These are phyloP conservation scores for Dentiscutata heterogama DNA, from an alignment of 371 early-diverging fungal species.

Conservation along the genomic window DNA sequence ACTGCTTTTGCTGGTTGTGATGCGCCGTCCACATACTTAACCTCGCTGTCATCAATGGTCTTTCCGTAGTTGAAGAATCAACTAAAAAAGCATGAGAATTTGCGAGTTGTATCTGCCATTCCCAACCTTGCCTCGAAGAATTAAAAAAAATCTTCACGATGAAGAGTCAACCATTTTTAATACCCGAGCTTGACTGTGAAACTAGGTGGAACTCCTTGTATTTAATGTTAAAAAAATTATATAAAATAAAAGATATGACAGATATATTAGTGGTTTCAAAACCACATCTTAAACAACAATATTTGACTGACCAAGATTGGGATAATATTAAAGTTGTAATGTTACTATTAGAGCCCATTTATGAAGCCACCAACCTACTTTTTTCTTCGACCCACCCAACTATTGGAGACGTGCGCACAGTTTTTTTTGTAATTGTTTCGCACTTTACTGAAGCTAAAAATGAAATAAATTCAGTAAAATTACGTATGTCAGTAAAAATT, in stretches of 20 bases:
- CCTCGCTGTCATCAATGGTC: slow-evolving; percentile 2
- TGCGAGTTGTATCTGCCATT: background rate
- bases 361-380: background rate
- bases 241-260: background rate
- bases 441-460: too few species aligned
- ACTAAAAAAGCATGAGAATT: slow-evolving; percentile 8
- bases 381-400: background rate
- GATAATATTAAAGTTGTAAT: background rate
- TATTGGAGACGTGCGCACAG: too few species aligned
- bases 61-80: background rate
- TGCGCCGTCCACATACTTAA: slow-evolving; percentile 5
- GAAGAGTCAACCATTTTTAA: background rate
- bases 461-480: too few species aligned
- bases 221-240: background rate
- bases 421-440: too few species aligned
- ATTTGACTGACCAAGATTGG: background rate
- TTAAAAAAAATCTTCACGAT: background rate
- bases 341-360: background rate
- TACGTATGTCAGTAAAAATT: too few species aligned
- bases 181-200: background rate
- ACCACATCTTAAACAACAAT: background rate
- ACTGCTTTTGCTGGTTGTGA: background rate
- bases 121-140: background rate
- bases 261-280: background rate
- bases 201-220: background rate